Evolutionary conservation across 768 basidiomycete genomes (phyloP).

Genomic region (Psilocybe cubensis): DNA sequence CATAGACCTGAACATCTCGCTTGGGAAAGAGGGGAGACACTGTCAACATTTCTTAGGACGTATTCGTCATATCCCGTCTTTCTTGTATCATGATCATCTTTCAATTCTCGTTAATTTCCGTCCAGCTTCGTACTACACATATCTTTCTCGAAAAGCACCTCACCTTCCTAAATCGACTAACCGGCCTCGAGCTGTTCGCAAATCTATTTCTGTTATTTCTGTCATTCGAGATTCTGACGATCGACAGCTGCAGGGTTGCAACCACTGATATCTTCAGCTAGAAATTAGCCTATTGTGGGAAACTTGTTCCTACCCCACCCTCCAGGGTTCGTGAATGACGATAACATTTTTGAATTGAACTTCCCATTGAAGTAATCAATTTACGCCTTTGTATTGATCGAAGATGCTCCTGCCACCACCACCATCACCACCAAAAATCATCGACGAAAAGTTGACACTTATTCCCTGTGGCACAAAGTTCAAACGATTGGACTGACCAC

Average conservation of each 20-base stretch:
- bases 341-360: not conserved
- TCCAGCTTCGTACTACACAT: not conserved
- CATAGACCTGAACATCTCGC: constrained; percentile 1
- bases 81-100: not conserved
- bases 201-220: not conserved
- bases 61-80: not conserved
- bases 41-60: not conserved
- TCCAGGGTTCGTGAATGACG: not conserved
- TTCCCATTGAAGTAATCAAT: not conserved
- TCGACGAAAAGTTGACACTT: no score
- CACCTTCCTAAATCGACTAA: not conserved
- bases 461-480: no score
- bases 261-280: not conserved
- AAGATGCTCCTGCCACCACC: no score
- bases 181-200: no score
- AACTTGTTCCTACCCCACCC: not conserved
- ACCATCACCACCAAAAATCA: no score
- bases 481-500: no score
- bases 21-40: not conserved
- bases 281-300: not conserved
- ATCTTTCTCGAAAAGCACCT: not conserved
- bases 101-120: not conserved
- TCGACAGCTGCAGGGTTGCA: not conserved
- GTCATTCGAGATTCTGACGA: no score
- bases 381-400: no score